Base-by-base conservation (phyloP, 768 basidiomycete genomes). In the Lentinula edodes region DNA sequence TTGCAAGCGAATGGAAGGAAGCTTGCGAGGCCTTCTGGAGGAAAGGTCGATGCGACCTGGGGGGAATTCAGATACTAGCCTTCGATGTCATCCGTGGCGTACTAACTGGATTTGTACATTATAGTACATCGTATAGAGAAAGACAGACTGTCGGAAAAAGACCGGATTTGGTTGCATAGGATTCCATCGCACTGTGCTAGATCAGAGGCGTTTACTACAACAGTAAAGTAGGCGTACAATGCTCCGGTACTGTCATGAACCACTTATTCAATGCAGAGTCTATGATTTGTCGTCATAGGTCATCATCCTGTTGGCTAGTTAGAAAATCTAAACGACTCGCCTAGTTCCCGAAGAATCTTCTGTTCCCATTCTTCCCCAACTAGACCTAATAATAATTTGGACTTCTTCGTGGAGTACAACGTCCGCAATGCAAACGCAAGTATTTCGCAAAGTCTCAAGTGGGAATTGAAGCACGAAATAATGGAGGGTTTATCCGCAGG, bases 241-340 rank as follows among this genome's bases (percentile, higher is more conserved):
- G 77, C 16, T 75, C 74, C 0, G 83, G 83, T 4, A 84, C 72
- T 0, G 74, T 64, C 50, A 82, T 78, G 13, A 83, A 73, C 82
- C 82, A 86, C 13, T 74, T 70, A 64, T 84, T 83, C 50, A 86
- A 68, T 2, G 78, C 77, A 1, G 80, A 80, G 20, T 48, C 51
- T 52, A 52, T n/a, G n/a, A n/a, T 52, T 7, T 16, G 20, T 52
- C 56, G 45, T 1, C 20, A 45, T 45, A 15, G 10, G 3, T 57
- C 10, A 13, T 16, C 35, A 43, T 6, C 5, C 1, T 34, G 36
- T 5, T 28, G 28, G 0, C 1, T 13, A 39, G 8, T 32, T 6
- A 28, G 28, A 28, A 3, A 28, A 28, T 28, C 3, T 10, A 9
- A 2, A n/a, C 6, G 18, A 32, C 56, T 57, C 41, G 66, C 51